Conservation (phyloP, 495 filamentous ascomycete species). For the Podospora anserina region DNA sequence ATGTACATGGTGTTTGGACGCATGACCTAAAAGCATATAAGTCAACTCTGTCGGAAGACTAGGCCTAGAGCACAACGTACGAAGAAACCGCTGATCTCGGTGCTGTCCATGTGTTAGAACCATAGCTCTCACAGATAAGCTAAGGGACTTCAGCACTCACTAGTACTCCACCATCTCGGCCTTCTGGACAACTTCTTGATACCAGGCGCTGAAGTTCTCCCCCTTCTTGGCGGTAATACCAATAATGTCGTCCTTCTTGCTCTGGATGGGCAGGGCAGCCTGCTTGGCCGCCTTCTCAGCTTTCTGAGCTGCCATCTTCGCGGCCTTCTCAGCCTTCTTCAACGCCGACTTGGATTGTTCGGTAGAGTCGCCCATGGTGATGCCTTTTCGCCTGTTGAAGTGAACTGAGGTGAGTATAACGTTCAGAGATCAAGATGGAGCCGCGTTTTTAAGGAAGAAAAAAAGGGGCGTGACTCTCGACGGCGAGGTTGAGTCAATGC, state of each 20-base stretch:
- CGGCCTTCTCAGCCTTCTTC: constrained; percentile 48
- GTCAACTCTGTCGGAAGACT: constrained; percentile 41
- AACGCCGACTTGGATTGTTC: constrained; percentile 66
- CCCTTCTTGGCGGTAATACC: constrained; percentile 82
- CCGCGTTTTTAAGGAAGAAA: background rate
- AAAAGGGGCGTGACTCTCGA: background rate
- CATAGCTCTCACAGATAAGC: background rate
- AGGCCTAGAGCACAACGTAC: background rate
- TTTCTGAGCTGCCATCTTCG: constrained; percentile 63
- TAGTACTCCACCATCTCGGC: constrained; percentile 80
- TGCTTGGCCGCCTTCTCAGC: constrained; percentile 64
- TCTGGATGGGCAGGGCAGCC: constrained; percentile 33
- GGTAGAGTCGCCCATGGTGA: constrained; percentile 41
- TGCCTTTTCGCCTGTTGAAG: constrained; percentile 14
- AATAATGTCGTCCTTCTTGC: constrained; percentile 63
- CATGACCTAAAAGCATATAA: constrained; percentile 88
- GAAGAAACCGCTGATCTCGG: background rate
- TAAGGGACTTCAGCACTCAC: background rate
- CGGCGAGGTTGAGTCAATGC: background rate
- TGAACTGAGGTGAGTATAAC: background rate
- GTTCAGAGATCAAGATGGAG: background rate
- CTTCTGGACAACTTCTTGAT: constrained; percentile 93
- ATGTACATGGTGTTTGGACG: constrained; percentile 43
- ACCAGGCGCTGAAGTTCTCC: constrained; percentile 89
- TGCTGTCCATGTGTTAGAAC: background rate